Conservation (phyloP, 129 eudicot species). For the Erigeron canadensis region DNA sequence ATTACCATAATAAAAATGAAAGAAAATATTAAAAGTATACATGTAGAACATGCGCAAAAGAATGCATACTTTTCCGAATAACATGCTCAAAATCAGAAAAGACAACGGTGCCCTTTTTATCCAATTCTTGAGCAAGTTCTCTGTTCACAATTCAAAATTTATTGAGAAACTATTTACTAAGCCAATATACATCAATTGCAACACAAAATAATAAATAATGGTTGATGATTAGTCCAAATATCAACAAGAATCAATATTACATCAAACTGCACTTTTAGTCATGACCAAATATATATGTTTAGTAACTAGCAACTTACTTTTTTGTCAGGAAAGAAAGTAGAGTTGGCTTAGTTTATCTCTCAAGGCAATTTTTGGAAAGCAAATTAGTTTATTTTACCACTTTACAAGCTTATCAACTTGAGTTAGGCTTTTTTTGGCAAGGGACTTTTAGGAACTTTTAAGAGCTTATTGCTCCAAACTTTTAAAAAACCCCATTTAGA, state of each 20-base stretch:
- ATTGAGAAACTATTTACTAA: conserved; percentile 11
- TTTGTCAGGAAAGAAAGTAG: too few species aligned
- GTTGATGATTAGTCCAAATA: neutral
- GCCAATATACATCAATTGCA: neutral
- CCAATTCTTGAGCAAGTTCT: conserved; percentile 86
- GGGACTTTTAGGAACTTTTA: too few species aligned
- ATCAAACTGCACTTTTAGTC: neutral
- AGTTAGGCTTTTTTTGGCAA: too few species aligned
- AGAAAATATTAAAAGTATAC: conserved; percentile 5
- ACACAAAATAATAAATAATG: neutral
- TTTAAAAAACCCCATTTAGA: too few species aligned
- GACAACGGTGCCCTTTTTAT: conserved; percentile 66
- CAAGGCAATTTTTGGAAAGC: too few species aligned
- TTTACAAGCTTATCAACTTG: too few species aligned
- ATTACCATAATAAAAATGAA: neutral
- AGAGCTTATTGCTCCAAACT: too few species aligned
- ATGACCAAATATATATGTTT: neutral
- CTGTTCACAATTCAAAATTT: conserved; percentile 43
- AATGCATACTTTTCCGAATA: conserved; percentile 57
- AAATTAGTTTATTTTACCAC: too few species aligned
- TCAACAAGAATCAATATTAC: neutral
- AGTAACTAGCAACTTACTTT: too few species aligned
- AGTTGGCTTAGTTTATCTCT: too few species aligned
- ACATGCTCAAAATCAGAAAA: conserved; percentile 89
- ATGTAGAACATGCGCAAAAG: neutral